Conservation (phyloP, 805 yeast species). For the Ogataea corticis region DNA sequence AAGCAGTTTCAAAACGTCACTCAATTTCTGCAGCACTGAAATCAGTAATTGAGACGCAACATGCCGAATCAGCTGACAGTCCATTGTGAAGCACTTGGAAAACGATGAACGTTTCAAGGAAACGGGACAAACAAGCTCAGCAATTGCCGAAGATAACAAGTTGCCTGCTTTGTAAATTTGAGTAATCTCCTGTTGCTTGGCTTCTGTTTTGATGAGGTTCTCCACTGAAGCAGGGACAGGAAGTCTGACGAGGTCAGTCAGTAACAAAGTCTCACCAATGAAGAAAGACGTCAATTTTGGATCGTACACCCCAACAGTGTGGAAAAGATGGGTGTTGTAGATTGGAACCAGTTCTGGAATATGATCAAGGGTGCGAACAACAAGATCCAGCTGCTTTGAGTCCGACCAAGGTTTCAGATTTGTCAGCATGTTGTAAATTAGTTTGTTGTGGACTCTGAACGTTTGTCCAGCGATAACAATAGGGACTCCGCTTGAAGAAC, state of each 20-base stretch:
- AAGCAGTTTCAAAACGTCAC: conserved; percentile 33
- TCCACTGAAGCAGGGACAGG: conserved; percentile 49
- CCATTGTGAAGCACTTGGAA: conserved; percentile 56
- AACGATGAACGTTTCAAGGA: conserved; percentile 60
- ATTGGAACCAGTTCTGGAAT: conserved; percentile 76
- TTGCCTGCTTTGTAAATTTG: not conserved
- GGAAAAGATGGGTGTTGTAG: conserved; percentile 56
- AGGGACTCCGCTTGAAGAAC: conserved; percentile 40
- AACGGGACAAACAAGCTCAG: conserved; percentile 64
- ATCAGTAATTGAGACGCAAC: conserved; percentile 61
- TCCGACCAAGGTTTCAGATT: conserved; percentile 83
- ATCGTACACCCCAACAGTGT: conserved; percentile 69
- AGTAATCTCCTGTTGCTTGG: conserved; percentile 6
- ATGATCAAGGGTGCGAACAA: conserved; percentile 46
- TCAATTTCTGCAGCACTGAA: conserved; percentile 55
- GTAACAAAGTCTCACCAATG: conserved; percentile 69
- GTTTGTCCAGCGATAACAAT: conserved; percentile 48
- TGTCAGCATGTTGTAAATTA: conserved; percentile 61
- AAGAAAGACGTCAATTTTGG: conserved; percentile 82
- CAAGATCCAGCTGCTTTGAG: conserved; percentile 56
- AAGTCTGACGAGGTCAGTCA: conserved; percentile 58
- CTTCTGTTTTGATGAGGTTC: conserved; percentile 8
- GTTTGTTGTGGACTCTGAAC: conserved; percentile 66
- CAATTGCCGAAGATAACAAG: conserved; percentile 32
- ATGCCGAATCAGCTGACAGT: conserved; percentile 56